Evolutionary conservation across 2,329 filamentous ascomycete species (phyloP).

Genomic region (Thermothelomyces thermophilus): DNA sequence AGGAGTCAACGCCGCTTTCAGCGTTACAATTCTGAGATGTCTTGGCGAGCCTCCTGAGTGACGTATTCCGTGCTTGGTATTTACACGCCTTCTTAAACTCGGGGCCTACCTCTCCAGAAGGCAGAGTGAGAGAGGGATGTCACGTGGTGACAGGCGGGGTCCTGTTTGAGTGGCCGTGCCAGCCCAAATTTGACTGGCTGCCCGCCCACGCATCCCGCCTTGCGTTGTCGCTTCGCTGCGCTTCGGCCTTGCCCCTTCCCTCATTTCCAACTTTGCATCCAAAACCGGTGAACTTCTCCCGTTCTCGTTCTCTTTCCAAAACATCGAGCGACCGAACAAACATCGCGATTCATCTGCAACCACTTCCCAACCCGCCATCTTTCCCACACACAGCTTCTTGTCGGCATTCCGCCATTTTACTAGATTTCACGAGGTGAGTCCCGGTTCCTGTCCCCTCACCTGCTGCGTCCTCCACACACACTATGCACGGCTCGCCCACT

Average conservation of each 20-base stretch:
- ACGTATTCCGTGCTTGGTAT: slow-evolving; percentile 11
- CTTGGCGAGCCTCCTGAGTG: slow-evolving; percentile 9
- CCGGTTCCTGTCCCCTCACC: slow-evolving; percentile 13
- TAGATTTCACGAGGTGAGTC: slow-evolving; percentile 19
- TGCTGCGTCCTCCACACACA: slow-evolving; percentile 13
- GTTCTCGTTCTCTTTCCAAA: slow-evolving; percentile 19
- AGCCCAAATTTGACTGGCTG: slow-evolving; percentile 21
- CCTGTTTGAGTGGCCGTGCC: slow-evolving; percentile 19
- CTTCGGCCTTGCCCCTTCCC: slow-evolving; percentile 27
- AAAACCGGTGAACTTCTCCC: slow-evolving; percentile 22
- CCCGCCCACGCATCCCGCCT: slow-evolving; percentile 24
- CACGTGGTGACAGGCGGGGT: slow-evolving; percentile 19
- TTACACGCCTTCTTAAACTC: no score
- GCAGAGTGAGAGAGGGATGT: slow-evolving; percentile 2
- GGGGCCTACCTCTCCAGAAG: neutral
- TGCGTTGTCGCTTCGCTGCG: slow-evolving; percentile 24
- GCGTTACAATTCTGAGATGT: neutral
- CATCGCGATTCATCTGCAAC: slow-evolving; percentile 13
- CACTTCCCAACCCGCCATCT: slow-evolving; percentile 8
- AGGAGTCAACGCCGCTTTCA: slow-evolving; percentile 1
- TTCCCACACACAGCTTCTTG: slow-evolving; percentile 2
- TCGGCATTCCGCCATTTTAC: slow-evolving; percentile 9
- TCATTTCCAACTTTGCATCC: slow-evolving; percentile 28
- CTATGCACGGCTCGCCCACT: slow-evolving; percentile 17
- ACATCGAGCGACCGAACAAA: slow-evolving; percentile 15